phyloP scores from a whole-genome alignment of 2,329 filamentous ascomycete genomes.

The Lachnellula occidentalis region DNA sequence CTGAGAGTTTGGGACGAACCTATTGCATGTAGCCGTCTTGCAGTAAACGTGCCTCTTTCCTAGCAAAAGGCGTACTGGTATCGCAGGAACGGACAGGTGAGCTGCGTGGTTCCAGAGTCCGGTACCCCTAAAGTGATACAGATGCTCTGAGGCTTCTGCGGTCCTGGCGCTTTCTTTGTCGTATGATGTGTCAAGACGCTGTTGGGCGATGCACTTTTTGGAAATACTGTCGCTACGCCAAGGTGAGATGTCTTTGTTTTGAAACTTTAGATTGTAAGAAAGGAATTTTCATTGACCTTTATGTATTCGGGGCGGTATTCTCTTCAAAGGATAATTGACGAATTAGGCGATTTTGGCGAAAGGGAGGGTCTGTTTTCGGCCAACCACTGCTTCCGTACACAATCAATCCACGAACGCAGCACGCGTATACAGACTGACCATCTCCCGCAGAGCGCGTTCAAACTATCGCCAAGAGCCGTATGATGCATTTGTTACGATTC shows the following conservation, averaged over 20 bases:
- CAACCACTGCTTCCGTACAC: slow-evolving; percentile 26
- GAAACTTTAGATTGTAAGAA: slow-evolving; percentile 18
- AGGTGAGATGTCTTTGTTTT: slow-evolving; percentile 26
- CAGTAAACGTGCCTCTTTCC: slow-evolving; percentile 24
- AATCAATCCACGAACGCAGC: slow-evolving; percentile 4
- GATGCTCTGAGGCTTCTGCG: slow-evolving; percentile 21
- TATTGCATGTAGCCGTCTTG: slow-evolving; percentile 31
- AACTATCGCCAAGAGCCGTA: not conserved
- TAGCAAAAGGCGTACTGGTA: slow-evolving; percentile 26
- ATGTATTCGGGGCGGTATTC: slow-evolving; percentile 24
- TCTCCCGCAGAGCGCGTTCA: slow-evolving; percentile 3
- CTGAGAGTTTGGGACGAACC: slow-evolving; percentile 32
- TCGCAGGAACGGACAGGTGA: slow-evolving; percentile 20
- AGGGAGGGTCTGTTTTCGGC: slow-evolving; percentile 25
- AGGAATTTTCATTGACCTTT: slow-evolving; percentile 26
- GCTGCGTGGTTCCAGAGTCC: slow-evolving; percentile 25
- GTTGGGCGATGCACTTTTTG: slow-evolving; percentile 15
- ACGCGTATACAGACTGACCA: slow-evolving; percentile 1
- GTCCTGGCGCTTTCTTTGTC: slow-evolving; percentile 23
- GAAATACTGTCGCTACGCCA: slow-evolving; percentile 8
- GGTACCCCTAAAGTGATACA: slow-evolving; percentile 21
- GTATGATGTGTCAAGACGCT: slow-evolving; percentile 19
- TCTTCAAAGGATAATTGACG: slow-evolving; percentile 18
- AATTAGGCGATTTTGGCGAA: slow-evolving; percentile 24
- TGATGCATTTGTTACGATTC: no score